These are phyloP conservation scores for Fusarium verrucosum DNA, from an alignment of 2,329 filamentous ascomycete genomes.

Conservation along the genomic window DNA sequence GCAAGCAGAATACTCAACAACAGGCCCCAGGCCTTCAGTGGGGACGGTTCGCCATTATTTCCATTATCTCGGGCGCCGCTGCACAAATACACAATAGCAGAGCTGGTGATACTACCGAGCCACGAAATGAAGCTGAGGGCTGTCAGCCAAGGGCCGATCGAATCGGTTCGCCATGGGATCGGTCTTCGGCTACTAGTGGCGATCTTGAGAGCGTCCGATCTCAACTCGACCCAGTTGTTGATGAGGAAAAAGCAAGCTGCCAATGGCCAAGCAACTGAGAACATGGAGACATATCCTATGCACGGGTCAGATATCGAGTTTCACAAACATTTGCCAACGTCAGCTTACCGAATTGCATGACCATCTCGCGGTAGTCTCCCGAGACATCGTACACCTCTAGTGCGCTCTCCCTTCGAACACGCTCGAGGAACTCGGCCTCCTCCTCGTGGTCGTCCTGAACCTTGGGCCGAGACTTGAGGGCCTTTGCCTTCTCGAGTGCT, in stretches of 20 bases:
- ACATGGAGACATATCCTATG: constrained; percentile 84
- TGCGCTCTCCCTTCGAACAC: constrained; percentile 84
- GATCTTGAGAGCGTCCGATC: constrained; percentile 94
- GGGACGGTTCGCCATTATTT: constrained; percentile 70
- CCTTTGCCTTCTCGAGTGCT: constrained; percentile 79
- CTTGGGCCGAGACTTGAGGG: constrained; percentile 70
- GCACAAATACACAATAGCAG: constrained; percentile 91
- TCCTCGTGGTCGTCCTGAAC: constrained; percentile 71
- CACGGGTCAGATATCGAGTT: constrained; percentile 6
- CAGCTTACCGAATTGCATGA: constrained; percentile 75
- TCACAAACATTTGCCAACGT: neutral
- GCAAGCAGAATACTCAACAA: constrained; percentile 84
- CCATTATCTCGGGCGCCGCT: constrained; percentile 70
- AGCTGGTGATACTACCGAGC: constrained; percentile 88
- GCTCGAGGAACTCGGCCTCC: constrained; percentile 80
- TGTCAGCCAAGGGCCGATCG: constrained; percentile 91
- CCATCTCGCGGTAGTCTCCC: constrained; percentile 91
- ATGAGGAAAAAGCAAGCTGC: constrained; percentile 87
- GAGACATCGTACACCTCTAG: constrained; percentile 90
- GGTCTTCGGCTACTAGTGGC: constrained; percentile 88
- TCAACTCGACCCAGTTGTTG: constrained; percentile 96
- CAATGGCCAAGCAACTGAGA: constrained; percentile 95
- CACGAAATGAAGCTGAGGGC: constrained; percentile 90
- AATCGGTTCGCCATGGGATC: constrained; percentile 88
- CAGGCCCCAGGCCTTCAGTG: constrained; percentile 81